Percentiles rank a stretch among this genome's conserved stretches.
phyloP scores from a whole-genome alignment of 1,284 basidiomycete genomes.

The Hymenochaete sp. region DNA sequence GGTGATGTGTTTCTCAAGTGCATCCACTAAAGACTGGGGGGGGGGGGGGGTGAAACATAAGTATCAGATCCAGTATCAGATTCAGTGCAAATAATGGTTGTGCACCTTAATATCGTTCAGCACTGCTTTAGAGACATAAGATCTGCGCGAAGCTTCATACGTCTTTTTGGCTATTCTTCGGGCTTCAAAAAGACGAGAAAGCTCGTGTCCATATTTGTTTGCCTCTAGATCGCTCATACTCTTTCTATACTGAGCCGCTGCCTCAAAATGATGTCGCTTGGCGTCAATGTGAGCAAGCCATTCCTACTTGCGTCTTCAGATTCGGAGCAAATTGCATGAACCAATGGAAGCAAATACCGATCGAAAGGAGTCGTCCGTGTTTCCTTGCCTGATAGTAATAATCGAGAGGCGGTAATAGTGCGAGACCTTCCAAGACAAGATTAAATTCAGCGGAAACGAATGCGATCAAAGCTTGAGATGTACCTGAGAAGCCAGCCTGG shows the following conservation, averaged over 20 bases:
- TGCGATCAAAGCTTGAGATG: background rate
- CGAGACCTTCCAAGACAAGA: slow-evolving; percentile 42
- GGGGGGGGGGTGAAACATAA: too few species aligned
- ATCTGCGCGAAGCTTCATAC: slow-evolving; percentile 60
- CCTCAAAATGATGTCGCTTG: slow-evolving; percentile 82
- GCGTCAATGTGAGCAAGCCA: slow-evolving; percentile 81
- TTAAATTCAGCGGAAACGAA: background rate
- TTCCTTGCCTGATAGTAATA: slow-evolving; percentile 42
- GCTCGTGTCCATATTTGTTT: slow-evolving; percentile 78
- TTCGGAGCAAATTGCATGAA: background rate
- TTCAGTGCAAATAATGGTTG: slow-evolving; percentile 1
- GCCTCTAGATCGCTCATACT: slow-evolving; percentile 87
- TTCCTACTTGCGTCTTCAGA: slow-evolving; percentile 36
- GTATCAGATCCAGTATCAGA: too few species aligned
- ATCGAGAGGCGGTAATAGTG: slow-evolving; percentile 58
- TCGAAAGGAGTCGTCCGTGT: slow-evolving; percentile 36
- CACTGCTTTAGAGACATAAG: slow-evolving; percentile 52
- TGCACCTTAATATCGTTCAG: slow-evolving; percentile 69
- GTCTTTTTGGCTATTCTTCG: slow-evolving; percentile 65
- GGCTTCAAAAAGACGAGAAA: slow-evolving; percentile 67
- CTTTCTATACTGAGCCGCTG: slow-evolving; percentile 85
- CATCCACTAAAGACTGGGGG: slow-evolving; percentile 52
- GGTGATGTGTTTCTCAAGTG: slow-evolving; percentile 58
- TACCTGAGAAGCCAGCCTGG: slow-evolving; percentile 76
- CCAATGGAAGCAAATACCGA: slow-evolving; percentile 32